phyloP scores from a whole-genome alignment of 805 yeast genomes.

The Ascoidea asiatica region DNA sequence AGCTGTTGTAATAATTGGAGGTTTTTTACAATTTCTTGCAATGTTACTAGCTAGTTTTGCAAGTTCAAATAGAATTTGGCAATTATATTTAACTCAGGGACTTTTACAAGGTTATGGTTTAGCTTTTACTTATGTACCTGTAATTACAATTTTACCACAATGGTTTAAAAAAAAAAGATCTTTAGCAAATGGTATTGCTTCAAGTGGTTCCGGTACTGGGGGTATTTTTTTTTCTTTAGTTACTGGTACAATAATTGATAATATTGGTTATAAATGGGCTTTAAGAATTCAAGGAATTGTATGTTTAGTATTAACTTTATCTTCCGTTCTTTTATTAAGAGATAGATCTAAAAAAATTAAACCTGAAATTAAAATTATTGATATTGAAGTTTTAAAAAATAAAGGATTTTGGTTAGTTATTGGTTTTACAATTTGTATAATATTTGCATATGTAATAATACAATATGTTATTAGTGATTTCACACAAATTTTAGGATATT shows the following conservation, averaged over 20 bases:
- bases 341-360: conserved; percentile 18
- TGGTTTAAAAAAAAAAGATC: conserved; percentile 38
- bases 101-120: conserved; percentile 37
- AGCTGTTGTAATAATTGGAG: conserved; percentile 28
- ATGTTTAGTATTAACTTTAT: conserved; percentile 2
- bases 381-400: conserved; percentile 17
- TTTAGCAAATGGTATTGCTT: conserved; percentile 25
- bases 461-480: conserved; percentile 34
- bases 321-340: conserved; percentile 4
- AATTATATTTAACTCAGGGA: conserved; percentile 45
- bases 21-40: conserved; percentile 31
- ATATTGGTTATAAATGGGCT: conserved; percentile 10
- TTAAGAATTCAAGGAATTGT: conserved; percentile 5
- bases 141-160: conserved; percentile 36
- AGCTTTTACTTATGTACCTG: conserved; percentile 34
- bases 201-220: conserved; percentile 29
- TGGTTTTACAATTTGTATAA: no score
- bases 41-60: conserved; percentile 39
- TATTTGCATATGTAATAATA: conserved; percentile 28
- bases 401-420: conserved; percentile 25
- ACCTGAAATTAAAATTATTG: conserved; percentile 21
- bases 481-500: conserved; percentile 32
- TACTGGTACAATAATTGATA: conserved; percentile 21
- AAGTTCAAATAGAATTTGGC: conserved; percentile 32
- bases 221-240: conserved; percentile 28